Evolutionary conservation across 2,329 filamentous ascomycete species (phyloP).

Genomic region (Purpureocillium lavendulum): DNA sequence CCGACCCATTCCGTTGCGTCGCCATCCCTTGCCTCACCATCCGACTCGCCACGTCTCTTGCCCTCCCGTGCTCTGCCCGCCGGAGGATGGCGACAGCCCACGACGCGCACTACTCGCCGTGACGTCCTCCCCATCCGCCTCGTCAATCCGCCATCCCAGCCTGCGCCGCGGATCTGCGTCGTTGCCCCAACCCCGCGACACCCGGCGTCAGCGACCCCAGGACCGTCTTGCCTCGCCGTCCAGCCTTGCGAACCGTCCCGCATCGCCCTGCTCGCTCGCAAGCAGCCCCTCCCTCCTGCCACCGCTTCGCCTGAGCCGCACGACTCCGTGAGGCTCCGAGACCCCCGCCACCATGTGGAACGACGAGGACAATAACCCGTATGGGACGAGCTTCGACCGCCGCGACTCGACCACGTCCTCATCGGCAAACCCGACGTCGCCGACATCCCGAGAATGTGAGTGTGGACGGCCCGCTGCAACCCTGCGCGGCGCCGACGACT

Average conservation of each 20-base stretch:
- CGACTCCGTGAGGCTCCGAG: too few species aligned
- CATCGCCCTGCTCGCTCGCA: too few species aligned
- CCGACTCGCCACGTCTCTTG: slow-evolving; percentile 3
- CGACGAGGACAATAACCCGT: slow-evolving; percentile 96
- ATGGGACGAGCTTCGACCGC: slow-evolving; percentile 82
- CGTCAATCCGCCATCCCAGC: slow-evolving; percentile 2
- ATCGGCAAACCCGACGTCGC: slow-evolving; percentile 55
- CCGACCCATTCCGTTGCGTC: background rate
- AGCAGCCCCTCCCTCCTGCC: too few species aligned
- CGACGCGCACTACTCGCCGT: slow-evolving; percentile 7
- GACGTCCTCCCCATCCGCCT: slow-evolving; percentile 5
- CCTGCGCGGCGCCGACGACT: too few species aligned
- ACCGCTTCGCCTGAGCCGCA: too few species aligned
- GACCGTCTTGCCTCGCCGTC: too few species aligned
- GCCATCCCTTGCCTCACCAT: background rate
- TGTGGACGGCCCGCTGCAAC: slow-evolving; percentile 10
- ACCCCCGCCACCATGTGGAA: slow-evolving; percentile 69
- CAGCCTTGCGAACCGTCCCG: too few species aligned
- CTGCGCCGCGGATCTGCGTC: background rate
- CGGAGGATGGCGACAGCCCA: slow-evolving; percentile 14
- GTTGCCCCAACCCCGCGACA: background rate
- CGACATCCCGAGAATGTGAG: slow-evolving; percentile 49
- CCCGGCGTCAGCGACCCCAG: background rate
- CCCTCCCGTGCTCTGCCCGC: background rate
- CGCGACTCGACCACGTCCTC: slow-evolving; percentile 72